Evolutionary conservation across 306 rosid species (phyloP).

Genomic region (Prunus salicina): DNA sequence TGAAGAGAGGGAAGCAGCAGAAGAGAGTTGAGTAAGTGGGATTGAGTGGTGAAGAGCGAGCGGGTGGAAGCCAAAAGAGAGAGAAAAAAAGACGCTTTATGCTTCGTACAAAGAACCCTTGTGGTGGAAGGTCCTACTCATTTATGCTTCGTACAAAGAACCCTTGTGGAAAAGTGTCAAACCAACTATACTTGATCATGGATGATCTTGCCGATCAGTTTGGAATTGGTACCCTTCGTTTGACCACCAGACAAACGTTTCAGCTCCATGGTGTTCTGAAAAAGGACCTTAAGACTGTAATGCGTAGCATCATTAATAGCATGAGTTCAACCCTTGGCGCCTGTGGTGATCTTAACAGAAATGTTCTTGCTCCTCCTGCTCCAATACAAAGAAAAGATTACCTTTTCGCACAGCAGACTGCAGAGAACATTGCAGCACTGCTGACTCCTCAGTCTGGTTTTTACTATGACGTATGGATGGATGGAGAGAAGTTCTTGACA

Average conservation of each 20-base stretch:
- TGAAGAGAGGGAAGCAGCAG: neutral
- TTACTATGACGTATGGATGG: constrained; percentile 97
- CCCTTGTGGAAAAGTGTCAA: constrained; percentile 91
- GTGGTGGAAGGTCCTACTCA: constrained; percentile 76
- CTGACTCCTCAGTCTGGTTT: constrained; percentile 97
- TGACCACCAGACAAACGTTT: constrained; percentile 94
- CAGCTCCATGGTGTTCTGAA: constrained; percentile 96
- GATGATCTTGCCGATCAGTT: constrained; percentile 98
- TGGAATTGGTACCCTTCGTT: constrained; percentile 94
- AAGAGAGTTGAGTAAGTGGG: neutral
- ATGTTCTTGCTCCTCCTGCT: constrained; percentile 98
- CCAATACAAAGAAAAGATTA: constrained; percentile 80
- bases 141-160: constrained; percentile 98
- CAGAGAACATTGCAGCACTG: constrained; percentile 83
- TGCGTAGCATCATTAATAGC: constrained; percentile 70
- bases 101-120: too few relatives aligned
- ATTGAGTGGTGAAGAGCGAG: constrained; percentile 25
- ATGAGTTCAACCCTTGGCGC: constrained; percentile 98
- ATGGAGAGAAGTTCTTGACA: constrained; percentile 77
- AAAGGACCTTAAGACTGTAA: constrained; percentile 85
- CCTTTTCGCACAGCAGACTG: constrained; percentile 88
- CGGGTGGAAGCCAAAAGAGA: neutral
- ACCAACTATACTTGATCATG: constrained; percentile 89
- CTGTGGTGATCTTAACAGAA: constrained; percentile 93
- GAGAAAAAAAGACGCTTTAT: too few relatives aligned